Percentiles rank a stretch among this genome's conserved stretches.
Conservation (phyloP, 1,139 yeast species). For the Yamadazyma diospyri region DNA sequence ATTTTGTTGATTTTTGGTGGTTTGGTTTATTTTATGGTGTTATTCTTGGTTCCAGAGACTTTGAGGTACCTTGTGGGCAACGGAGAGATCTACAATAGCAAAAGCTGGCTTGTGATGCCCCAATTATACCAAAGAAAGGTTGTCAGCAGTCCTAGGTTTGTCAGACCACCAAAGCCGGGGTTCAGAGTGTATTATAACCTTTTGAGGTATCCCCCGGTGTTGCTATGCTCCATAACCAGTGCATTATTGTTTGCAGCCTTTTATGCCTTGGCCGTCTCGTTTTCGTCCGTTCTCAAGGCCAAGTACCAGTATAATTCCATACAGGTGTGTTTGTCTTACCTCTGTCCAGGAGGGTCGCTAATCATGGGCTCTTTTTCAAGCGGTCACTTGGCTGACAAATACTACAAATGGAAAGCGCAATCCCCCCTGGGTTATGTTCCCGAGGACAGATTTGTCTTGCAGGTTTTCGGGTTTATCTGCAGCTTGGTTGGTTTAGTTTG, state of each 20-base stretch:
- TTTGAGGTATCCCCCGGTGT: slow-evolving; percentile 41
- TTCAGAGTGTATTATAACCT: slow-evolving; percentile 33
- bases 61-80: slow-evolving; percentile 54
- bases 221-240: slow-evolving; percentile 46
- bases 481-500: slow-evolving; percentile 47
- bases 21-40: slow-evolving; percentile 33
- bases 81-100: slow-evolving; percentile 28
- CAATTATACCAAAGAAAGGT: slow-evolving; percentile 25
- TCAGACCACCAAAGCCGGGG: slow-evolving; percentile 49
- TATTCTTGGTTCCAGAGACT: slow-evolving; percentile 52
- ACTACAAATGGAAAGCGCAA: slow-evolving; percentile 19
- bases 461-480: slow-evolving; percentile 42
- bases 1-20: slow-evolving; percentile 45
- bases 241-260: slow-evolving; percentile 54
- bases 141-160: slow-evolving; percentile 25
- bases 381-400: slow-evolving; percentile 47
- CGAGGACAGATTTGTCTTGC: slow-evolving; percentile 46
- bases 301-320: slow-evolving; percentile 35
- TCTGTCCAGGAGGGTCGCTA: slow-evolving; percentile 54
- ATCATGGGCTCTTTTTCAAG: slow-evolving; percentile 49
- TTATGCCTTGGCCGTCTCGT: slow-evolving; percentile 53
- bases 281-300: slow-evolving; percentile 36
- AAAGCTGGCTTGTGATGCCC: slow-evolving; percentile 26
- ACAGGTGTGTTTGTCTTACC: slow-evolving; percentile 44
- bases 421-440: slow-evolving; percentile 32